These are phyloP conservation scores for Sarocladiaceae sp. DNA, from an alignment of 2,329 filamentous ascomycete genomes.

Conservation along the genomic window DNA sequence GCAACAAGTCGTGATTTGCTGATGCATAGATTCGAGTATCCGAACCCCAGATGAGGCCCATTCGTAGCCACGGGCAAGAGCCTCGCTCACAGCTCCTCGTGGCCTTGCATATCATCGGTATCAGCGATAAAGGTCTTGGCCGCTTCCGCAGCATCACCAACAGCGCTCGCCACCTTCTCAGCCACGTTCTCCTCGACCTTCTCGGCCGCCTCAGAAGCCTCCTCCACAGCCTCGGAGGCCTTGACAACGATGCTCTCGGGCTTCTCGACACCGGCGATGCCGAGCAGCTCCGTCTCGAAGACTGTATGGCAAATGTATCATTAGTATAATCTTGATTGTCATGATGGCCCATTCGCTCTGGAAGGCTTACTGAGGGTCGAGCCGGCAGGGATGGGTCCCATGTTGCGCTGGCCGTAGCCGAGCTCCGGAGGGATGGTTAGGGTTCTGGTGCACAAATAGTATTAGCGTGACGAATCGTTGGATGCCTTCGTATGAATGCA, in stretches of 20 bases:
- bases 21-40: no score
- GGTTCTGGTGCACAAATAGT: slow-evolving; percentile 40
- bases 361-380: slow-evolving; percentile 62
- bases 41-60: no score
- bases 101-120: slow-evolving; percentile 49
- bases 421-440: slow-evolving; percentile 83
- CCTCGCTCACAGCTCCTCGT: slow-evolving; percentile 50
- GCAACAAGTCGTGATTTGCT: no score
- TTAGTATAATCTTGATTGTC: neutral
- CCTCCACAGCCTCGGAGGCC: slow-evolving; percentile 21
- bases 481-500: neutral
- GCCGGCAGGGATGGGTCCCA: slow-evolving; percentile 78
- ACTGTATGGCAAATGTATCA: slow-evolving; percentile 38
- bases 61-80: neutral
- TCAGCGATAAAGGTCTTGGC: slow-evolving; percentile 47
- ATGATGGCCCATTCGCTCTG: slow-evolving; percentile 13
- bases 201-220: slow-evolving; percentile 31
- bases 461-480: slow-evolving; percentile 15
- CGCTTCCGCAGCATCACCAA: slow-evolving; percentile 43
- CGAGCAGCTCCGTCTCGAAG: slow-evolving; percentile 87
- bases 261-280: slow-evolving; percentile 65
- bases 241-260: slow-evolving; percentile 29
- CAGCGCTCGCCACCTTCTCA: slow-evolving; percentile 39
- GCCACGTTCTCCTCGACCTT: slow-evolving; percentile 36
- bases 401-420: slow-evolving; percentile 70